Evolutionary conservation across 169 alveolate genomes (phyloP).

Genomic region (Plasmodium adleri): DNA sequence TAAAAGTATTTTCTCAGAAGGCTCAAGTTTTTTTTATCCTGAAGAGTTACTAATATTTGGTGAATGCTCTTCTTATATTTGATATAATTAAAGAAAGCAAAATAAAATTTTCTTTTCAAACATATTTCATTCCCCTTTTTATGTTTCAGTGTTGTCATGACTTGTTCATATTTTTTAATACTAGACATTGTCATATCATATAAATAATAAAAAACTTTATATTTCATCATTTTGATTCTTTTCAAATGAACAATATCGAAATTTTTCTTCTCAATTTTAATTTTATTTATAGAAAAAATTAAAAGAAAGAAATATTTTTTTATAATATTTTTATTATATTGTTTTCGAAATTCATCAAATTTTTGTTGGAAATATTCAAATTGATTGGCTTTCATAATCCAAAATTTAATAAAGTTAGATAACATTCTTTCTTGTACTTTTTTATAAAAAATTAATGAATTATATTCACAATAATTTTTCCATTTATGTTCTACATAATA

Average conservation of each 20-base stretch:
- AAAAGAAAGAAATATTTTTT: constrained; percentile 48
- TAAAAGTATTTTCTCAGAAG: constrained; percentile 38
- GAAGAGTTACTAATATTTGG: background rate
- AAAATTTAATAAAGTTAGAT: background rate
- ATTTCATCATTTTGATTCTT: constrained; percentile 34
- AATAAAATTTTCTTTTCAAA: no score
- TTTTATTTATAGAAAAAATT: constrained; percentile 52
- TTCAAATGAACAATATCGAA: constrained; percentile 45
- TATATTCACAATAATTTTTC: constrained; percentile 68
- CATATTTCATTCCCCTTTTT: no score
- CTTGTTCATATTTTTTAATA: background rate
- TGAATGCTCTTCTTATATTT: no score
- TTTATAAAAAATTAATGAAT: constrained; percentile 42
- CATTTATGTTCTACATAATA: constrained; percentile 38
- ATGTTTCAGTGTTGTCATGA: no score
- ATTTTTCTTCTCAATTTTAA: constrained; percentile 60
- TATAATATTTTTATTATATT: constrained; percentile 15
- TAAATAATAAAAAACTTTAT: background rate
- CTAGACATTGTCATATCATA: background rate
- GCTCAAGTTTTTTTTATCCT: constrained; percentile 1
- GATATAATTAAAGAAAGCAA: no score
- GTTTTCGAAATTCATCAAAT: constrained; percentile 3
- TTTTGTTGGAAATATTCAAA: constrained; percentile 1
- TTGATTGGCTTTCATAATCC: constrained; percentile 9
- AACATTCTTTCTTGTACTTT: constrained; percentile 17